These are phyloP conservation scores for Zoysia pacifica DNA, from an alignment of 176 grass and related monocot genomes.

Conservation along the genomic window DNA sequence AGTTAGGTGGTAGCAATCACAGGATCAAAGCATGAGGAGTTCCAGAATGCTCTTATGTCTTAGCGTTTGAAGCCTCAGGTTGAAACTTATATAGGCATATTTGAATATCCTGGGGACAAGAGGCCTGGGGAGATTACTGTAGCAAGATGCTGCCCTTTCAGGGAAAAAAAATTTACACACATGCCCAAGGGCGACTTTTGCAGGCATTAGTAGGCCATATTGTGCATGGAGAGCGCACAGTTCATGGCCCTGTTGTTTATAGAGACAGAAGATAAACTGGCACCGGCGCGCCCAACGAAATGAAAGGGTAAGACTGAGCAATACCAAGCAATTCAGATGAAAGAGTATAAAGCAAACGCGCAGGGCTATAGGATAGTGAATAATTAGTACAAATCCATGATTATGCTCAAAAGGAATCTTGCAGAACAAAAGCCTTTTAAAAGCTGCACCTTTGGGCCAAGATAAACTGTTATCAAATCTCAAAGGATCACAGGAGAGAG, in stretches of 20 bases:
- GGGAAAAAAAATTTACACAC: slow-evolving; percentile 32
- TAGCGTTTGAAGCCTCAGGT: not conserved
- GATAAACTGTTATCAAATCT: slow-evolving; percentile 25
- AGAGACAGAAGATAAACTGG: slow-evolving; percentile 12
- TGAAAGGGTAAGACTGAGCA: slow-evolving; percentile 41
- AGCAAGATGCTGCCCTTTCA: slow-evolving; percentile 46
- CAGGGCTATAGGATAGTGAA: slow-evolving; percentile 15
- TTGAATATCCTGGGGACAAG: slow-evolving; percentile 33
- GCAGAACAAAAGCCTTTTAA: slow-evolving; percentile 38
- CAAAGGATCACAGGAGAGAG: slow-evolving; percentile 34
- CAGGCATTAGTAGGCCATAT: slow-evolving; percentile 49
- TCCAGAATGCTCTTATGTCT: not conserved
- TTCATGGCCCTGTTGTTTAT: slow-evolving; percentile 43
- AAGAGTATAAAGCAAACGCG: slow-evolving; percentile 42
- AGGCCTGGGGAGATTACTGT: slow-evolving; percentile 35
- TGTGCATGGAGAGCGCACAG: slow-evolving; percentile 30
- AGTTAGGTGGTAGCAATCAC: slow-evolving; percentile 19
- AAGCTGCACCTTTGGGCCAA: slow-evolving; percentile 30
- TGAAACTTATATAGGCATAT: slow-evolving; percentile 9
- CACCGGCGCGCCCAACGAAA: slow-evolving; percentile 45
- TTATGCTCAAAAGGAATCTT: slow-evolving; percentile 61
- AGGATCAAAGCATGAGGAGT: not conserved
- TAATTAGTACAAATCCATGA: slow-evolving; percentile 43
- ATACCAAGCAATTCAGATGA: slow-evolving; percentile 26
- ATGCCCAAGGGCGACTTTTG: slow-evolving; percentile 37